A percentile compares a stretch with the other conserved stretches of the same genome.
These are phyloP conservation scores for Alternaria metachromatica DNA, from an alignment of 2,329 filamentous ascomycete species.

Conservation along the genomic window DNA sequence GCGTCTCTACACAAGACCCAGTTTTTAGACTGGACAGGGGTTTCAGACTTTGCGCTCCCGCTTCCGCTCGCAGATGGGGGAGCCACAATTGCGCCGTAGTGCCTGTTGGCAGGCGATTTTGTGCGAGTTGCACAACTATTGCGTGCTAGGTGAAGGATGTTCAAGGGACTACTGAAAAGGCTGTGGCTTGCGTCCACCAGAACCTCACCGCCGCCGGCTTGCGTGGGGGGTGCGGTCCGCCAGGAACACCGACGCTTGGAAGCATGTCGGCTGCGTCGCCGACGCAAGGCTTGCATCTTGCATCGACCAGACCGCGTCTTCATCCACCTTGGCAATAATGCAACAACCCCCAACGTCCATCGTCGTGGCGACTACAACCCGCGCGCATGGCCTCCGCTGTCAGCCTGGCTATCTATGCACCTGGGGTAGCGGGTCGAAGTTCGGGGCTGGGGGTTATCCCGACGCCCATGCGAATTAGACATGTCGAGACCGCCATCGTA, in stretches of 20 bases:
- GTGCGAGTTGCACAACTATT: conserved; percentile 10
- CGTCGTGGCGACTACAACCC: conserved; percentile 5
- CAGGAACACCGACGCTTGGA: conserved; percentile 4
- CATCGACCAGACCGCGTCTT: conserved; percentile 7
- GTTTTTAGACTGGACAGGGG: conserved; percentile 16
- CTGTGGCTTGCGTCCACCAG: conserved; percentile 2
- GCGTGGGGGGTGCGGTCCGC: conserved; percentile 1
- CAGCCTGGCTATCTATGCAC: background rate
- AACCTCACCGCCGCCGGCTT: background rate
- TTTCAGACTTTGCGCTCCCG: conserved; percentile 14
- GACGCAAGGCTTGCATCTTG: background rate
- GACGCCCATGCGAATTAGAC: background rate
- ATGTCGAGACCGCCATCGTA: background rate
- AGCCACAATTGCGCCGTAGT: conserved; percentile 16
- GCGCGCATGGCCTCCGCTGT: conserved; percentile 3
- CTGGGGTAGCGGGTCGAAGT: conserved; percentile 3
- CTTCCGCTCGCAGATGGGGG: conserved; percentile 1
- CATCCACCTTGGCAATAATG: background rate
- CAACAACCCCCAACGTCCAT: background rate
- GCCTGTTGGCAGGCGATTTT: conserved; percentile 11
- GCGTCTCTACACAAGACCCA: conserved; percentile 9
- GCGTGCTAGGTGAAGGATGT: conserved; percentile 1
- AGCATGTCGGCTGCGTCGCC: conserved; percentile 7
- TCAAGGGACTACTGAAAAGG: background rate
- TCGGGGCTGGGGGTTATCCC: background rate